These are phyloP conservation scores for Tylopilus felleus DNA, from an alignment of 768 basidiomycete genomes.

Conservation along the genomic window DNA sequence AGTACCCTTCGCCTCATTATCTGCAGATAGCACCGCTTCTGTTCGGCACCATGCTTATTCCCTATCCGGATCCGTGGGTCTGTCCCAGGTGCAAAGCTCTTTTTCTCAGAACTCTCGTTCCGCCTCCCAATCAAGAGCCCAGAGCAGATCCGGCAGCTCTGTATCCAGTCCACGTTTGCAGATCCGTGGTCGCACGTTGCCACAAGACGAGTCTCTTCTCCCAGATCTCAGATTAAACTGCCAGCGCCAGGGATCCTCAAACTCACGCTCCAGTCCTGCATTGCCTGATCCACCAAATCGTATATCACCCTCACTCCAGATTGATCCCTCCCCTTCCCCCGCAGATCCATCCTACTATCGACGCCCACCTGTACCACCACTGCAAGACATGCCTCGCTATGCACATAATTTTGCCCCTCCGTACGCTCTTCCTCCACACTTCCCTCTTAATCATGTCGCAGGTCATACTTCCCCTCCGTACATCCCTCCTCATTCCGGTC, in stretches of 20 bases:
- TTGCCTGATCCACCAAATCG: constrained; percentile 15
- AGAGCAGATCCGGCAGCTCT: constrained; percentile 45
- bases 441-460: constrained; percentile 16
- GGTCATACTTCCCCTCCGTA: constrained; percentile 27
- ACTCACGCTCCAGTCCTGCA: constrained; percentile 19
- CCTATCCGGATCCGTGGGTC: constrained; percentile 30
- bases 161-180: constrained; percentile 48
- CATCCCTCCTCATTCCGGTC: constrained; percentile 23
- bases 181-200: constrained; percentile 40
- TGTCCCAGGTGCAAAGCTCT: constrained; percentile 37
- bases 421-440: constrained; percentile 17
- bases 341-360: constrained; percentile 18
- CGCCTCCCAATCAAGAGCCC: constrained; percentile 41
- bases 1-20: constrained; percentile 7
- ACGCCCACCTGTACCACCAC: constrained; percentile 17
- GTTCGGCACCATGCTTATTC: constrained; percentile 29
- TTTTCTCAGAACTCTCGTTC: constrained; percentile 33
- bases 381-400: constrained; percentile 24
- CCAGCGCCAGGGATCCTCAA: constrained; percentile 11
- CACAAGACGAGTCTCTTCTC: constrained; percentile 34
- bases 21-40: constrained; percentile 28
- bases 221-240: constrained; percentile 25
- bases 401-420: constrained; percentile 14
- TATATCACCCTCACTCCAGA: constrained; percentile 11
- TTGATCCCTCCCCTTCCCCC: constrained; percentile 9